These are phyloP conservation scores for Trichosanthes cucumerina DNA, from an alignment of 306 rosid genomes.

Conservation along the genomic window DNA sequence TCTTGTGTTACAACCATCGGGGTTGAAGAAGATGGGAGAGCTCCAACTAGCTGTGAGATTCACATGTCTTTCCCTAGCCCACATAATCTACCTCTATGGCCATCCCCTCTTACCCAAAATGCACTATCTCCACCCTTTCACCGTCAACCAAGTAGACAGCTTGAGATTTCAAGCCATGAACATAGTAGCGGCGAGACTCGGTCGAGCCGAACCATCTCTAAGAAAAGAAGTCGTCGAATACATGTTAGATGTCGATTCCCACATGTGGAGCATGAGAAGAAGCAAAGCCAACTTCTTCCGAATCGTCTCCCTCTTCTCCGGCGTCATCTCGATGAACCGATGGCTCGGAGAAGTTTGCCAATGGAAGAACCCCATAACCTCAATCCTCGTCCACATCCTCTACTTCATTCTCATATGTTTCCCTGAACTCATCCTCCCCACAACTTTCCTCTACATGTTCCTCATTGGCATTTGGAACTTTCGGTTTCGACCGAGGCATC, in stretches of 20 bases:
- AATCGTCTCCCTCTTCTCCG: slow-evolving; percentile 52
- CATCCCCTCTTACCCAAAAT: slow-evolving; percentile 67
- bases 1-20: slow-evolving; percentile 41
- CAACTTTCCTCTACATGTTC: slow-evolving; percentile 67
- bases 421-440: slow-evolving; percentile 68
- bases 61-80: slow-evolving; percentile 58
- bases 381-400: slow-evolving; percentile 59
- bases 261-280: slow-evolving; percentile 82
- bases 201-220: slow-evolving; percentile 63
- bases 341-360: slow-evolving; percentile 66
- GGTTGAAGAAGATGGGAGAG: slow-evolving; percentile 78
- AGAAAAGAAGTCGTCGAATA: slow-evolving; percentile 82
- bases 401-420: slow-evolving; percentile 56
- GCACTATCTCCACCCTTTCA: slow-evolving; percentile 84
- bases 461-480: slow-evolving; percentile 76
- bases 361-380: slow-evolving; percentile 64
- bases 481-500: slow-evolving; percentile 44
- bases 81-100: slow-evolving; percentile 63
- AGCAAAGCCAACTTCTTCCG: slow-evolving; percentile 77
- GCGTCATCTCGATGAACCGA: slow-evolving; percentile 42
- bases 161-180: slow-evolving; percentile 66
- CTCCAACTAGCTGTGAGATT: slow-evolving; percentile 63
- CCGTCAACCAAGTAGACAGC: slow-evolving; percentile 64
- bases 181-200: slow-evolving; percentile 60
- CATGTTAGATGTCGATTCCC: slow-evolving; percentile 84